Percentiles rank a stretch among this genome's conserved stretches.
Evolutionary conservation across 345 rosid species (phyloP).

Genomic region (Salix caprea): DNA sequence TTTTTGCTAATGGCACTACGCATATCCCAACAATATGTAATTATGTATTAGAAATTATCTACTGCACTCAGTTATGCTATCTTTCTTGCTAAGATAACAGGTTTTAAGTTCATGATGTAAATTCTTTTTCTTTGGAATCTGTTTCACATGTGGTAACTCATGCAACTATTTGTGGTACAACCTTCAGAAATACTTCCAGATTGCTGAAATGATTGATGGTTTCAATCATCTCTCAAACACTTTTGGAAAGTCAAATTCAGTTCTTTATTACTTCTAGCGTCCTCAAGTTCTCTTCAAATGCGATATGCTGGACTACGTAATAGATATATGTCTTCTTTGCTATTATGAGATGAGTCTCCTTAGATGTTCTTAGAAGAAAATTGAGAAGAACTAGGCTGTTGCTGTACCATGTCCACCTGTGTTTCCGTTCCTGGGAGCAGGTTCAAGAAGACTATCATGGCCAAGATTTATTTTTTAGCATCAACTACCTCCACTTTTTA

Average conservation of each 20-base stretch:
- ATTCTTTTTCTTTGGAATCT: not conserved
- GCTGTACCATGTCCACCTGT: not conserved
- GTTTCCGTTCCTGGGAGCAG: not conserved
- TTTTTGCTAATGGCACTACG: not conserved
- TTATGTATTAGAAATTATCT: not conserved
- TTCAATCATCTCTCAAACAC: not conserved
- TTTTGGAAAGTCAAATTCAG: not conserved
- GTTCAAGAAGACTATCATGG: not conserved
- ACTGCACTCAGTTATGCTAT: not conserved
- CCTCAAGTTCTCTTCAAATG: not conserved
- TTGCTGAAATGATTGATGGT: not conserved
- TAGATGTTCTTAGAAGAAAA: not conserved
- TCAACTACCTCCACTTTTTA: not conserved
- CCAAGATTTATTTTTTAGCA: not conserved
- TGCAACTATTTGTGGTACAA: not conserved
- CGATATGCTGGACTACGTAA: not conserved
- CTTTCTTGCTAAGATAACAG: not conserved
- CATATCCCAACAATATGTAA: not conserved
- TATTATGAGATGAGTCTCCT: not conserved
- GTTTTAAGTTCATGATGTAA: not conserved
- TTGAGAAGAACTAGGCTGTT: not conserved
- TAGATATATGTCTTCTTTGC: not conserved
- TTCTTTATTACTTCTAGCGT: not conserved
- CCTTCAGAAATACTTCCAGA: not conserved
- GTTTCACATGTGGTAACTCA: not conserved